Percentiles rank a stretch among this genome's conserved stretches.
Conservation (phyloP, 441 rosid genomes). For the Melastoma candidum region DNA sequence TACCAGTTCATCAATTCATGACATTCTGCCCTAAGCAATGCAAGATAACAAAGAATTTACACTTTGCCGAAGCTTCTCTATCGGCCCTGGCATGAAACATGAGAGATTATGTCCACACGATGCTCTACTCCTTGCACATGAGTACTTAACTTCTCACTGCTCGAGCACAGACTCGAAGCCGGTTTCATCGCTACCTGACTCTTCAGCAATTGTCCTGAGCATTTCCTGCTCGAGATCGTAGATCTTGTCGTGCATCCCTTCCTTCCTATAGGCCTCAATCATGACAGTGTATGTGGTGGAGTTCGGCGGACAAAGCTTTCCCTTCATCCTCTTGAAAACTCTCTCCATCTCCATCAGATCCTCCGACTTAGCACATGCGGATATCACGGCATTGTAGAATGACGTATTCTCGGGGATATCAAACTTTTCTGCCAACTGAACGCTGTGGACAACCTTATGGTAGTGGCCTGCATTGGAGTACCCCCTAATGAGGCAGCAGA, state of each 20-base stretch:
- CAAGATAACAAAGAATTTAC: no score
- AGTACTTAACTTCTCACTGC: slow-evolving; percentile 19
- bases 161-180: no score
- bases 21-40: no score
- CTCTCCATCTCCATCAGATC: slow-evolving; percentile 94
- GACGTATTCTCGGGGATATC: slow-evolving; percentile 68
- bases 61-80: no score
- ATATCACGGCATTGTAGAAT: slow-evolving; percentile 60
- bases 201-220: no score
- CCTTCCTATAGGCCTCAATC: slow-evolving; percentile 67
- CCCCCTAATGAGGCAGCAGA: slow-evolving; percentile 76
- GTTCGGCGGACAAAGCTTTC: slow-evolving; percentile 45
- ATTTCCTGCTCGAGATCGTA: slow-evolving; percentile 40
- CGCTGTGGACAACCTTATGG: slow-evolving; percentile 70
- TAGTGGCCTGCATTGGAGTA: slow-evolving; percentile 77
- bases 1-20: no score
- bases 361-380: slow-evolving; percentile 70
- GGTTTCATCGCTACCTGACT: no score
- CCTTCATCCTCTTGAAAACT: slow-evolving; percentile 71
- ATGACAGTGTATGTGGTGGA: slow-evolving; percentile 52
- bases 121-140: no score
- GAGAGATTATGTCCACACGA: no score
- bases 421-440: slow-evolving; percentile 60
- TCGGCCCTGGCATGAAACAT: no score
- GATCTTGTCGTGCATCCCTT: slow-evolving; percentile 75